phyloP scores from a whole-genome alignment of 2,329 filamentous ascomycete genomes.

The Stemphylium vesicarium region DNA sequence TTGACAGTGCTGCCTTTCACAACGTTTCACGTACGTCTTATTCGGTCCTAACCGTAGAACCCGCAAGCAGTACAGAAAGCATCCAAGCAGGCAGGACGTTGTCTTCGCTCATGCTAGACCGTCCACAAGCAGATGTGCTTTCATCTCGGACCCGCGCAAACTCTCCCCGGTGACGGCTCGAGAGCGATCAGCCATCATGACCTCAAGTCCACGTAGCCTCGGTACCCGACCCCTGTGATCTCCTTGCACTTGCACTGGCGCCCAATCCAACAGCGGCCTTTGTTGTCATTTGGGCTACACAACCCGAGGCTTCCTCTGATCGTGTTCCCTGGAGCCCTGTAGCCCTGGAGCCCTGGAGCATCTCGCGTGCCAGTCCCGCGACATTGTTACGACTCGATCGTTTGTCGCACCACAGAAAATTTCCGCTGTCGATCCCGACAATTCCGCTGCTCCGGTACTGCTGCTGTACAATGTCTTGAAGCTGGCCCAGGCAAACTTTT shows the following conservation, averaged over 20 bases:
- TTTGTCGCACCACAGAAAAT: conserved; percentile 25
- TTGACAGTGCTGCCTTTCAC: conserved; percentile 32
- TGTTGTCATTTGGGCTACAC: conserved; percentile 13
- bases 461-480: conserved; percentile 16
- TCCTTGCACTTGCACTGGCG: conserved; percentile 14
- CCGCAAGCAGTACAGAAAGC: conserved; percentile 15
- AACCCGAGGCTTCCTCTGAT: conserved; percentile 3
- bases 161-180: conserved; percentile 18
- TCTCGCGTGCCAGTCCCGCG: conserved; percentile 13
- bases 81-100: conserved; percentile 19
- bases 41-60: conserved; percentile 13
- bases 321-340: conserved; percentile 6
- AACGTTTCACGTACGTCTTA: conserved; percentile 35
- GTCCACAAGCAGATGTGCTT: conserved; percentile 15
- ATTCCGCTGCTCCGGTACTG: conserved; percentile 23
- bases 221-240: conserved; percentile 29
- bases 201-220: conserved; percentile 19
- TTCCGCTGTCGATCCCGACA: conserved; percentile 22
- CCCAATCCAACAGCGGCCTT: conserved; percentile 15
- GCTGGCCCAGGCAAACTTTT: conserved; percentile 10
- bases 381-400: conserved; percentile 19
- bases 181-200: conserved; percentile 32
- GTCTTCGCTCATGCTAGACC: conserved; percentile 22
- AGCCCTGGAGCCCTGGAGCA: conserved; percentile 7
- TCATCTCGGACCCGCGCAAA: conserved; percentile 15